Percentiles rank a stretch among this genome's conserved stretches.
phyloP scores from a whole-genome alignment of 306 rosid species.

The Quercus parvula region DNA sequence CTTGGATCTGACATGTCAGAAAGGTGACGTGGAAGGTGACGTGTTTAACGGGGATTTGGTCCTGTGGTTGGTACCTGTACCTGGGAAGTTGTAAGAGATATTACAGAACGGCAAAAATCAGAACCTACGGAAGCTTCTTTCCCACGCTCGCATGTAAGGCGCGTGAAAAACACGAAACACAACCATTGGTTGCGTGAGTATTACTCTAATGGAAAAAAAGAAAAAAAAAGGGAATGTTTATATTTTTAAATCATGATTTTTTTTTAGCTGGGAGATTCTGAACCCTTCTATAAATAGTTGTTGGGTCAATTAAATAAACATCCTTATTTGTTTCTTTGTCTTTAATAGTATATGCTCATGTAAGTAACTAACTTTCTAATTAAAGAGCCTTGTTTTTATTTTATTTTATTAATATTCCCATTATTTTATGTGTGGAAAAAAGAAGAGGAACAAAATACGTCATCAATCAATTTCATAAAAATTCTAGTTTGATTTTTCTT shows the following conservation, averaged over 20 bases:
- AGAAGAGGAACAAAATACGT: neutral
- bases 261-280: conserved; percentile 4
- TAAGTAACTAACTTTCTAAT: conserved; percentile 22
- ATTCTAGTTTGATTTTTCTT: neutral
- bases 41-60: conserved; percentile 21
- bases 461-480: neutral
- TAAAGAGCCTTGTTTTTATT: neutral
- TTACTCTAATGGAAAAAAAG: too few species aligned
- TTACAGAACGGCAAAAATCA: neutral
- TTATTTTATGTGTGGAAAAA: neutral
- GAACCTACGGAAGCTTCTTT: neutral
- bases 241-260: too few species aligned
- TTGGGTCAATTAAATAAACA: neutral
- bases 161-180: neutral
- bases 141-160: neutral
- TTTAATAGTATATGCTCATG: neutral
- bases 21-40: conserved; percentile 25
- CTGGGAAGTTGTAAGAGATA: conserved; percentile 25
- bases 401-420: neutral
- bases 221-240: too few species aligned
- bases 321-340: neutral
- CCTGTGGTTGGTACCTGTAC: conserved; percentile 14
- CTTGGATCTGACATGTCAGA: conserved; percentile 23
- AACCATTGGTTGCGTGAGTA: neutral
- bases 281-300: conserved; percentile 11